Conservation (phyloP, 2,329 filamentous ascomycete genomes). For the Botrytis elliptica region DNA sequence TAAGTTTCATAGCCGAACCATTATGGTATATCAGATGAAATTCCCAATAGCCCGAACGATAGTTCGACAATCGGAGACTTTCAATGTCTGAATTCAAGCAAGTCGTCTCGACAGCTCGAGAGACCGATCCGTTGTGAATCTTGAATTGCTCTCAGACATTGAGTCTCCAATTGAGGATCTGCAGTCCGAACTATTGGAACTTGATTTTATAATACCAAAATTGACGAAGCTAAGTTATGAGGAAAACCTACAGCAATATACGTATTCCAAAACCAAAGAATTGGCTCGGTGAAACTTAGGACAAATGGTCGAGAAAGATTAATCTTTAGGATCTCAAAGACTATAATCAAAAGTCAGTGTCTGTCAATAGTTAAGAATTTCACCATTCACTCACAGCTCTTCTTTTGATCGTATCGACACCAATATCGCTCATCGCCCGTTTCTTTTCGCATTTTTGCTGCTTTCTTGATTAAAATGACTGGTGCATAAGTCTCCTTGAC, state of each 20-base stretch:
- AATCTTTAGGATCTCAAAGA: constrained; percentile 66
- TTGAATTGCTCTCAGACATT: not conserved
- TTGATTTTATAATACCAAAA: not conserved
- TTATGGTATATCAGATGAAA: not conserved
- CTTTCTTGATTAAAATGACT: constrained; percentile 65
- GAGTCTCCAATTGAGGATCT: not conserved
- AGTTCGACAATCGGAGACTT: not conserved
- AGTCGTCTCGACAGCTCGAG: not conserved
- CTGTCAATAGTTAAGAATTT: not conserved
- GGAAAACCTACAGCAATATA: constrained; percentile 55
- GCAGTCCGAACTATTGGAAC: not conserved
- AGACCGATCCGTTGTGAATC: not conserved
- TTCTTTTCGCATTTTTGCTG: constrained; percentile 61
- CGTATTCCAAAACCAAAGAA: constrained; percentile 68
- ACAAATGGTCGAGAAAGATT: constrained; percentile 77
- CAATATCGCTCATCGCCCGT: constrained; percentile 72
- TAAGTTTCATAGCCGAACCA: not conserved
- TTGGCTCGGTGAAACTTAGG: constrained; percentile 78
- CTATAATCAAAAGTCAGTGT: constrained; percentile 44
- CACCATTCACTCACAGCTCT: constrained; percentile 13
- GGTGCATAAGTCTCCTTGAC: constrained; percentile 78
- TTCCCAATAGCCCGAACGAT: not conserved
- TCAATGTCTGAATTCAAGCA: not conserved
- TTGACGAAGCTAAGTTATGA: not conserved
- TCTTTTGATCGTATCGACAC: constrained; percentile 59